phyloP scores from a whole-genome alignment of 1,139 yeast species.

The Taphrina pruni region DNA sequence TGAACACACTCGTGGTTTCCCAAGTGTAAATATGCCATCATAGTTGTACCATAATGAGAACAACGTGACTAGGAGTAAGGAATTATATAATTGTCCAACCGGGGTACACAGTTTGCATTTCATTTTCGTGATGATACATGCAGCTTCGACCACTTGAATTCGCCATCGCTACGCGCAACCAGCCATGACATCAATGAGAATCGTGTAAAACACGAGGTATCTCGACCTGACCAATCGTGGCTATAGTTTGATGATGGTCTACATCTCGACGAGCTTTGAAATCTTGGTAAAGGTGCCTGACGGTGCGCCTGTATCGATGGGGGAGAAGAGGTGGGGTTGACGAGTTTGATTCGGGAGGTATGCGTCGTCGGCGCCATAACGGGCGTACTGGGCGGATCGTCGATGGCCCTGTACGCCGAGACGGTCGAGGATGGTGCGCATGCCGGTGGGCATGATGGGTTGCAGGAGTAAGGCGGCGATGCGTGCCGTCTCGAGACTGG shows the following conservation, averaged over 20 bases:
- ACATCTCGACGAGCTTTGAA: background rate
- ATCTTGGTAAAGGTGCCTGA: background rate
- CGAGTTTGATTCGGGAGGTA: conserved; percentile 51
- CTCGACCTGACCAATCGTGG: no score
- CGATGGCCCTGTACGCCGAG: conserved; percentile 59
- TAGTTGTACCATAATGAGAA: conserved; percentile 5
- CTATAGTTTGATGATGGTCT: no score
- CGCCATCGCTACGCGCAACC: no score
- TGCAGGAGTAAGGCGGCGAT: conserved; percentile 68
- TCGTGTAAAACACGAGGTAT: no score
- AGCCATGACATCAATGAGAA: no score
- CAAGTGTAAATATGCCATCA: background rate
- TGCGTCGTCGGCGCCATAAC: conserved; percentile 57
- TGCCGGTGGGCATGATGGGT: conserved; percentile 73
- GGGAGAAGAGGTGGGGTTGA: conserved; percentile 21
- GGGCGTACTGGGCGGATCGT: conserved; percentile 57
- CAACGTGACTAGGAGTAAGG: background rate
- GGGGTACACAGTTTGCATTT: background rate
- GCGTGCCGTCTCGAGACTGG: conserved; percentile 75
- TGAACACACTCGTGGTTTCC: background rate
- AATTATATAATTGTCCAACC: background rate
- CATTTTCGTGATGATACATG: no score
- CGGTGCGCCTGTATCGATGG: conserved; percentile 18
- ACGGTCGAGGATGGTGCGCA: conserved; percentile 66
- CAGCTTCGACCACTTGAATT: no score